Conservation (phyloP, 768 basidiomycete genomes). For the Rhizopogon salebrosus region DNA sequence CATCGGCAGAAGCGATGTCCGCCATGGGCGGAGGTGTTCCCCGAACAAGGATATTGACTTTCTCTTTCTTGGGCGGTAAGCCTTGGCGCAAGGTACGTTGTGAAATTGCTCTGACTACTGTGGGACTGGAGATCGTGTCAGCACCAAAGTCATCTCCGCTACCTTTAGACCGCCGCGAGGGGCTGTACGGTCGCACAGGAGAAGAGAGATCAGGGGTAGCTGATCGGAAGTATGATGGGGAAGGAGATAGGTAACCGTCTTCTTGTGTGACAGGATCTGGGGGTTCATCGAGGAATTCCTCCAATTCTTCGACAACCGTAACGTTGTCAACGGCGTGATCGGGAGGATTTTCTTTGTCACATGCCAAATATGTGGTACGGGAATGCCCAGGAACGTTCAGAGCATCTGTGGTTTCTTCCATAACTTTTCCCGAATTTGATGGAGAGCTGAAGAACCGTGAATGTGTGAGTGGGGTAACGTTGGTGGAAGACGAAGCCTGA, state of each 20-base stretch:
- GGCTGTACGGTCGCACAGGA: conserved; percentile 35
- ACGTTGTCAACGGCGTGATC: conserved; percentile 34
- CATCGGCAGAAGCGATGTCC: conserved; percentile 5
- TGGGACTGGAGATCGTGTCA: conserved; percentile 36
- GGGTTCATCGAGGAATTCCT: conserved; percentile 35
- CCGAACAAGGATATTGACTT: conserved; percentile 21
- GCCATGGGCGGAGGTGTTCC: conserved; percentile 21
- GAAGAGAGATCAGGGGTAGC: conserved; percentile 64
- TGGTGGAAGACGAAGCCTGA: conserved; percentile 20
- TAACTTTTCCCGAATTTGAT: neutral
- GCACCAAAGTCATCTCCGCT: conserved; percentile 41
- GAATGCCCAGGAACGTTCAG: conserved; percentile 30
- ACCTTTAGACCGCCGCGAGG: conserved; percentile 6
- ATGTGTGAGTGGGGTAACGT: conserved; percentile 16
- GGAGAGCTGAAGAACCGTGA: conserved; percentile 34
- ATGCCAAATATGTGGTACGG: conserved; percentile 12
- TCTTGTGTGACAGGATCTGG: conserved; percentile 58
- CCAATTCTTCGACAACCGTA: conserved; percentile 32
- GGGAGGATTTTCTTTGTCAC: conserved; percentile 42
- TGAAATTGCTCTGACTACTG: conserved; percentile 17
- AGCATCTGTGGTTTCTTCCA: conserved; percentile 12
- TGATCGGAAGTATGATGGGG: conserved; percentile 42
- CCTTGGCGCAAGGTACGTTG: conserved; percentile 5
- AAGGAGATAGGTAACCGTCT: conserved; percentile 79
- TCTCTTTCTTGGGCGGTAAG: conserved; percentile 1